Evolutionary conservation across 2,329 filamentous ascomycete genomes (phyloP).

Genomic region (Colletotrichum siamense): DNA sequence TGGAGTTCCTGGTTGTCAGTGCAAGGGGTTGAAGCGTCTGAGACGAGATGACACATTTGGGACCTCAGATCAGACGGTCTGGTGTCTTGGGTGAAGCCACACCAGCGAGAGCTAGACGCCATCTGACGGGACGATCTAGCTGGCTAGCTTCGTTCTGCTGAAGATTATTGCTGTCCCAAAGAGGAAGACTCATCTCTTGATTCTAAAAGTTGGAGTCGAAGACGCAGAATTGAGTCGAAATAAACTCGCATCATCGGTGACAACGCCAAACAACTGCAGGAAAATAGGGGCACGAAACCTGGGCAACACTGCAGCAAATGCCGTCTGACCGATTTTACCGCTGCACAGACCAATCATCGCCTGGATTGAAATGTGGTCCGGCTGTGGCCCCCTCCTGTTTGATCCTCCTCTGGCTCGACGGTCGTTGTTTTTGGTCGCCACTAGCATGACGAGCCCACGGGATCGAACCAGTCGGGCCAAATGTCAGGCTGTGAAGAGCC

Average conservation of each 20-base stretch:
- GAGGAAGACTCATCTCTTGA: background rate
- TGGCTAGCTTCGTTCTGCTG: background rate
- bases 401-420: conserved; percentile 16
- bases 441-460: background rate
- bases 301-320: background rate
- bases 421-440: conserved; percentile 5
- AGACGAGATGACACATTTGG: conserved; percentile 25
- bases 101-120: background rate
- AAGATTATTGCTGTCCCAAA: background rate
- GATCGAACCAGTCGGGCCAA: background rate
- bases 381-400: conserved; percentile 18
- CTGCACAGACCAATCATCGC: background rate
- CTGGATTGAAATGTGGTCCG: conserved; percentile 4
- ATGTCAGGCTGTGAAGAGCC: background rate
- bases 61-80: conserved; percentile 23
- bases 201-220: background rate
- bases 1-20: background rate
- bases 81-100: conserved; percentile 15
- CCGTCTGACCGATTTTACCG: background rate
- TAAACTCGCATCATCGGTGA: background rate
- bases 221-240: background rate
- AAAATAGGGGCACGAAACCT: background rate
- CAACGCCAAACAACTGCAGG: background rate
- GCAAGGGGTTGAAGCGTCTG: conserved; percentile 12
- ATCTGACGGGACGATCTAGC: background rate